Base-by-base conservation (phyloP, 1,139 yeast genomes). In the Zygoascus sp. region DNA sequence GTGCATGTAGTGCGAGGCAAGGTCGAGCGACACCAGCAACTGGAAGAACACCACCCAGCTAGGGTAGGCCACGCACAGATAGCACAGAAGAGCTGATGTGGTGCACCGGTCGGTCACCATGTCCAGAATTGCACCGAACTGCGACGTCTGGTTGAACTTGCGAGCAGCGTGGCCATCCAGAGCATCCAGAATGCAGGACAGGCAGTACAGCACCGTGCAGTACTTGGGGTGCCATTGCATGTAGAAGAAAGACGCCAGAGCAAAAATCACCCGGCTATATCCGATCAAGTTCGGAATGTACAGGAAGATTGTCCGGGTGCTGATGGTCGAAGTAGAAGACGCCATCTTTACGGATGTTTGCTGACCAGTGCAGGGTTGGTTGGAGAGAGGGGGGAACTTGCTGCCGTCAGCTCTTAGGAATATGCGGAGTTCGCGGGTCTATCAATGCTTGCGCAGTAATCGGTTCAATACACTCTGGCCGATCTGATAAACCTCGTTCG, bases 51-150 rank as follows among this genome's bases (percentile, higher is more conserved):
- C 68, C 44, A 75, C 78, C 56, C 68, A 74, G 32, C 59, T 56
- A 8, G 97, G 97, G 62, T 87, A 90, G 45, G 86, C 74, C 38
- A 86, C 81, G 58, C 94, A 80, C 51, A 94, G 74, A 66, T 79
- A 92, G 64, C 95, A 89, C 57, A 89, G 81, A 60, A 94, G 75
- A 19, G 96, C 85, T 11, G 95, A 80, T 0, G 99, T 94, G 21
- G 98, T 92, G 64, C 97, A 92, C 63, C 99, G 76, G 64, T 94
- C 99, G 23, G 98, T 92, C 32, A 94, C 97, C 99, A 94, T 94
- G 68, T 94, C 99, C 59, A 94, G 75, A 19, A 94, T 96, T 11
- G 98, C 97, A 30, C 98, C 99, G 59, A 89, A 88, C 56, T 80
- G 77, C 32, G 97, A 87, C 13, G 96, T 86, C 66, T 94, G 99